A percentile compares a stretch with the other conserved stretches of the same genome.
Evolutionary conservation across 306 rosid species (phyloP).

Genomic region (Coriaria nepalensis): DNA sequence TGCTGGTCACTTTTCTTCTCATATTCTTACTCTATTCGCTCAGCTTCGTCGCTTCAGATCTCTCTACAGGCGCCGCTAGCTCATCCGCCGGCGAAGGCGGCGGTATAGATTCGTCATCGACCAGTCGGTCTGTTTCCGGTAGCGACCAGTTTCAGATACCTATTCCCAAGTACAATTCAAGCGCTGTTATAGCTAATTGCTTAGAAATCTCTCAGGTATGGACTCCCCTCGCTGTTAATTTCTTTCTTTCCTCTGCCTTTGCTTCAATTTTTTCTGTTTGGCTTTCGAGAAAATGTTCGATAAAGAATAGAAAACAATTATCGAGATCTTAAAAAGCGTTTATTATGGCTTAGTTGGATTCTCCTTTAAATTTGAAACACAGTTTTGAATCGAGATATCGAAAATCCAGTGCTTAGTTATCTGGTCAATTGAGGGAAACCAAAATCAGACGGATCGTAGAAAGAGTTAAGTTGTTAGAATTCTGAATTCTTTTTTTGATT

Average conservation of each 20-base stretch:
- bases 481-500: too few species aligned
- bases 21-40: slow-evolving; percentile 37
- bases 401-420: not conserved
- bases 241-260: not conserved
- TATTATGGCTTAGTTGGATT: not conserved
- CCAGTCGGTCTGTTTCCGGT: slow-evolving; percentile 17
- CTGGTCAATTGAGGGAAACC: too few species aligned
- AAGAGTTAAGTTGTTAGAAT: too few species aligned
- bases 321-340: not conserved
- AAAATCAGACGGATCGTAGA: too few species aligned
- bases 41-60: slow-evolving; percentile 28
- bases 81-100: not conserved
- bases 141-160: slow-evolving; percentile 19
- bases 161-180: slow-evolving; percentile 6
- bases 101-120: slow-evolving; percentile 21
- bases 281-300: slow-evolving; percentile 1
- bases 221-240: not conserved
- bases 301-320: not conserved
- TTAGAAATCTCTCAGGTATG: slow-evolving; percentile 37
- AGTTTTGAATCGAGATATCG: not conserved
- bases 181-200: slow-evolving; percentile 14
- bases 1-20: slow-evolving; percentile 48
- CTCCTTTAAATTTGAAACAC: not conserved
- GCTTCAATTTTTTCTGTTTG: not conserved
- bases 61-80: slow-evolving; percentile 9